phyloP scores from a whole-genome alignment of 2,329 filamentous ascomycete species.

The Kalmusia sp. region DNA sequence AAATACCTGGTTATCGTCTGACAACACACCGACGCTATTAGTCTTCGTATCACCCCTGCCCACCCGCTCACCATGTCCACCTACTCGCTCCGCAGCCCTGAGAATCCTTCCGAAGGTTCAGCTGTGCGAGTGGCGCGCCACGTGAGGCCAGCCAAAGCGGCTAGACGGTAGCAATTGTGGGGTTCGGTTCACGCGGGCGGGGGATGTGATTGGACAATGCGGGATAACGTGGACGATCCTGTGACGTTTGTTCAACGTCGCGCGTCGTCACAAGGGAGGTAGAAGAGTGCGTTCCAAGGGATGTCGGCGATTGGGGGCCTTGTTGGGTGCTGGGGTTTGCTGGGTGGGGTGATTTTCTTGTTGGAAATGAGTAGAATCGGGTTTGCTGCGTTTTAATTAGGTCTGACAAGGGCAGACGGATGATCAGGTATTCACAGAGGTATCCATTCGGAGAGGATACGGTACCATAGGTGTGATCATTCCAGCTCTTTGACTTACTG shows the following conservation, averaged over 20 bases:
- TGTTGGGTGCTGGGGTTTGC: background rate
- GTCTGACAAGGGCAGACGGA: too few relatives aligned
- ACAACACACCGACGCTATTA: too few relatives aligned
- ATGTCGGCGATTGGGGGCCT: background rate
- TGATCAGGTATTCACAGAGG: too few relatives aligned
- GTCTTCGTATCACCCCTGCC: too few relatives aligned
- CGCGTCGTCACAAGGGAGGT: background rate
- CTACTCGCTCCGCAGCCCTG: background rate
- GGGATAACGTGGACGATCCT: background rate
- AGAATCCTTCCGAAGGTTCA: background rate
- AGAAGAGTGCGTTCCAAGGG: background rate
- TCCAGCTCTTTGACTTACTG: too few relatives aligned
- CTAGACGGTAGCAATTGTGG: background rate
- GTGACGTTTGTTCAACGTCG: constrained; percentile 2
- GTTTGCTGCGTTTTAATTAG: too few relatives aligned
- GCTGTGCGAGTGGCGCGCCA: background rate
- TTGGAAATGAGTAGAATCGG: too few relatives aligned
- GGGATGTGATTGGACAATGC: background rate
- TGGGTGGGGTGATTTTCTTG: too few relatives aligned
- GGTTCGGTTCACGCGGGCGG: background rate
- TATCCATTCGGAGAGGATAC: too few relatives aligned
- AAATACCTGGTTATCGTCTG: too few relatives aligned
- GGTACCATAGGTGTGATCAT: too few relatives aligned
- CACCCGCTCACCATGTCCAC: too few relatives aligned
- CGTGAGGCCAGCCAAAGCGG: background rate